Base-by-base conservation (phyloP, 768 basidiomycete genomes). In the Gloeostereum incarnatum region DNA sequence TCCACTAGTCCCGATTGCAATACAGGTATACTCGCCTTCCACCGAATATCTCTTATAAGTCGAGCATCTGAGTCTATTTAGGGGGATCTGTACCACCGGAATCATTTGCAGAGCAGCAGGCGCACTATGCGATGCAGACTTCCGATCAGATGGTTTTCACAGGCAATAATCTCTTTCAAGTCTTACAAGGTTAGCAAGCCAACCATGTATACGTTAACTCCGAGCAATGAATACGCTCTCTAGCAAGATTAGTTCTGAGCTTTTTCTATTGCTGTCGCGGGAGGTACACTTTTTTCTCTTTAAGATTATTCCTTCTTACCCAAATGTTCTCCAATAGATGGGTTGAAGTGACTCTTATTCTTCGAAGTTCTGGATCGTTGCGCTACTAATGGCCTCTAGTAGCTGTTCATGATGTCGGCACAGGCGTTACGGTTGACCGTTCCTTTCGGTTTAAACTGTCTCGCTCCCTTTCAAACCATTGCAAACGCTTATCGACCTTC, bases 261-360 rank as follows among this genome's bases (percentile, higher is more conserved):
- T 82, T 81, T 78, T 83, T 79, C 54, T 81, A 81, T 47, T 82
- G 78, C 73, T 76, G 69, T 33, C 77, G 84, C 53, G 78, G 78
- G 34, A 78, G 72, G 79, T n/a, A 40, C 21, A 17, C 26, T 30
- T 20, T n/a, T 23, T 38, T 31, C 14, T 13, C 38, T 34, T 23
- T 18, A 6, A 19, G 4, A 33, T 39, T 6, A 32, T 20, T 16
- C 27, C 23, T 35, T 31, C 33, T 48, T 33, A 46, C 42, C 46
- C 22, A 48, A 26, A 16, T 26, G n/a, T 33, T 7, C 37, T 38
- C 14, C 16, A 31, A 16, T 44, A 82, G 81, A 69, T 84, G 81
- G 81, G 75, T 80, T 11, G 82, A 86, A 55, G 82, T 83, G 53
- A 13, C 33, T 38, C 31, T 39, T 36, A 22, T 17, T 18, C 13